Evolutionary conservation across 352 stramenopile genomes (phyloP).

Genomic region (Globisporangium uncinulatum): DNA sequence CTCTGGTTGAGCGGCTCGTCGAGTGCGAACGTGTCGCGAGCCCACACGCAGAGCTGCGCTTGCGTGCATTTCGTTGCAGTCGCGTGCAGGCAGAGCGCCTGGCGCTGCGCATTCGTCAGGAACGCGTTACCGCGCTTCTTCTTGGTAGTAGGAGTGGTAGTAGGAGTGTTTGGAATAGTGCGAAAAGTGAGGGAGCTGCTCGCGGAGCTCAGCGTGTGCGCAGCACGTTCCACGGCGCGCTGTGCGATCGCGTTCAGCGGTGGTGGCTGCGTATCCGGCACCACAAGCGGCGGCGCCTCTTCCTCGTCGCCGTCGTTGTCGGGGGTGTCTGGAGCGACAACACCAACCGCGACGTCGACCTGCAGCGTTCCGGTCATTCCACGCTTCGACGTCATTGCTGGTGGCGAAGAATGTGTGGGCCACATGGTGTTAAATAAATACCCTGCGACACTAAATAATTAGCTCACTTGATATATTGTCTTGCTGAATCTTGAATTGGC

Average conservation of each 20-base stretch:
- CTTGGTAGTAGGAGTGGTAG: not conserved
- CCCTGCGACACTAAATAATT: too few relatives aligned
- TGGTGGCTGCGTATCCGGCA: not conserved
- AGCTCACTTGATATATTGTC: too few relatives aligned
- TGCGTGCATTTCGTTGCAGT: conserved; percentile 17
- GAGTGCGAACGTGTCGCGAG: conserved; percentile 18
- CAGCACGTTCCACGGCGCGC: not conserved
- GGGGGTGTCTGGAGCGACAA: too few relatives aligned
- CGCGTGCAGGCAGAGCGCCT: conserved; percentile 15
- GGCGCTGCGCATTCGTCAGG: conserved; percentile 23
- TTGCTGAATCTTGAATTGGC: too few relatives aligned
- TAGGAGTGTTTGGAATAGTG: too few relatives aligned
- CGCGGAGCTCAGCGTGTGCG: not conserved
- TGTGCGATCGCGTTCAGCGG: not conserved
- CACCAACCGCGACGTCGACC: too few relatives aligned
- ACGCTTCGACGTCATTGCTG: too few relatives aligned
- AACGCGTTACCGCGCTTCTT: conserved; percentile 18
- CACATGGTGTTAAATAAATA: too few relatives aligned
- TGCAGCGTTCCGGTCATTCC: too few relatives aligned
- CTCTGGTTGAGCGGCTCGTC: conserved; percentile 17
- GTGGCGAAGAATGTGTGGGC: too few relatives aligned
- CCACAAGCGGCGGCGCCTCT: not conserved
- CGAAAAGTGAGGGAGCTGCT: too few relatives aligned
- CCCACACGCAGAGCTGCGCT: conserved; percentile 22
- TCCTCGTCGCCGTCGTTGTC: not conserved